Percentiles rank a stretch among this genome's conserved stretches.
Conservation (phyloP, 2,329 filamentous ascomycete genomes). For the Fusarium dimerum region DNA sequence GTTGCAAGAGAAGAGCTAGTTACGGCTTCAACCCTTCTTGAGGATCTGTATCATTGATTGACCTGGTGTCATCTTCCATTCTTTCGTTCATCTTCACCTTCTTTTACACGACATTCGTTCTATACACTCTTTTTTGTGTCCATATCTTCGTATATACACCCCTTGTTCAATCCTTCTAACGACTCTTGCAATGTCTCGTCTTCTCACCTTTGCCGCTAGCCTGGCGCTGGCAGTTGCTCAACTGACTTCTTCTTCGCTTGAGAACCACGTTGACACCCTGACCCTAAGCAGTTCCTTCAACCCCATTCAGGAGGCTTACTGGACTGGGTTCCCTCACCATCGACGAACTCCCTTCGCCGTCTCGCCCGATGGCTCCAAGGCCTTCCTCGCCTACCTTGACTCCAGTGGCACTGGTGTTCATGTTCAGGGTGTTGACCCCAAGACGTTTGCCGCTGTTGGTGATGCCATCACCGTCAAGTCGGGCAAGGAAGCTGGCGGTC, state of each 20-base stretch:
- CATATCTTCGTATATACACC: constrained; percentile 1
- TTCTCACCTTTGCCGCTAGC: constrained; percentile 26
- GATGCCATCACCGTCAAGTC: constrained; percentile 51
- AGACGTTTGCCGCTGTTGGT: constrained; percentile 55
- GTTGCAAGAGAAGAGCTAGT: not conserved
- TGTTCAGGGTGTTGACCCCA: constrained; percentile 56
- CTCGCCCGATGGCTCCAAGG: constrained; percentile 59
- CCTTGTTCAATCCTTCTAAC: constrained; percentile 8
- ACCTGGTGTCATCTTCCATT: constrained; percentile 27
- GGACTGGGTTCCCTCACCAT: constrained; percentile 62
- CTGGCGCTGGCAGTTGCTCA: constrained; percentile 30
- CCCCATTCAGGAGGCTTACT: constrained; percentile 60
- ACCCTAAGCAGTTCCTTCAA: constrained; percentile 54
- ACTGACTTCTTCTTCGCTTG: constrained; percentile 27
- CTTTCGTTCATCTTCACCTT: constrained; percentile 26
- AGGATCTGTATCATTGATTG: constrained; percentile 15
- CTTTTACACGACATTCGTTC: constrained; percentile 16
- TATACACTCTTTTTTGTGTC: constrained; percentile 12
- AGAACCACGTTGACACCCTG: constrained; percentile 42
- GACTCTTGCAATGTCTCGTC: constrained; percentile 22
- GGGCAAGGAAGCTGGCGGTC: constrained; percentile 60
- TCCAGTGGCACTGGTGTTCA: constrained; percentile 55
- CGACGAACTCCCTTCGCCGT: constrained; percentile 63
- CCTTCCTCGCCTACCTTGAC: constrained; percentile 63
- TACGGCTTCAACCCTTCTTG: constrained; percentile 19